These are phyloP conservation scores for Hypoxylon sp. DNA, from an alignment of 2,329 filamentous ascomycete species.

Conservation along the genomic window DNA sequence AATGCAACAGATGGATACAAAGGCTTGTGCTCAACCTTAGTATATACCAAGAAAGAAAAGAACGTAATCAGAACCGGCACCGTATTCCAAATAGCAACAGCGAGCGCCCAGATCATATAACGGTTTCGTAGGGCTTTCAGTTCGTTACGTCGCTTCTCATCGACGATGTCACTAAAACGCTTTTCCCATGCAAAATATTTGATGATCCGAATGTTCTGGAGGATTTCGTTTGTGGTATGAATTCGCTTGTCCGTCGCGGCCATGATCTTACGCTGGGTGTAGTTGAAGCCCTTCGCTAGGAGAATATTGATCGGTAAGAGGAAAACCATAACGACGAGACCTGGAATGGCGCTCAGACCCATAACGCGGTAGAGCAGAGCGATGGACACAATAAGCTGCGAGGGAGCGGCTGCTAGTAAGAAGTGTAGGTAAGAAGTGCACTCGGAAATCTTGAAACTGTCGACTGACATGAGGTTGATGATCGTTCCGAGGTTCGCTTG, in stretches of 20 bases:
- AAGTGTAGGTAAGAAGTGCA: constrained; percentile 96
- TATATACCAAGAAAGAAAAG: constrained; percentile 95
- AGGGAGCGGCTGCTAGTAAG: constrained; percentile 90
- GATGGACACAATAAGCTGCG: constrained; percentile 87
- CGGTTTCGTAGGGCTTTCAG: constrained; percentile 82
- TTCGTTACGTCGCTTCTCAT: constrained; percentile 87
- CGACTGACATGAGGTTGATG: constrained; percentile 99
- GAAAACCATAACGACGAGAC: constrained; percentile 89
- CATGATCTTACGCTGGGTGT: constrained; percentile 91
- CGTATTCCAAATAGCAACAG: constrained; percentile 96
- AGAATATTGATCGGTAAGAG: constrained; percentile 91
- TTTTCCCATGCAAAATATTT: constrained; percentile 99
- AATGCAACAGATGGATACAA: constrained; percentile 94
- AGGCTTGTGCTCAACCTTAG: constrained; percentile 87
- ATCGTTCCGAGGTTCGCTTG: constrained; percentile 97
- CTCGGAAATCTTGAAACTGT: constrained; percentile 98
- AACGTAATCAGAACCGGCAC: constrained; percentile 96
- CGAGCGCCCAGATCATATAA: constrained; percentile 91
- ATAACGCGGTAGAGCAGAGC: constrained; percentile 89
- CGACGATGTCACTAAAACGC: constrained; percentile 86
- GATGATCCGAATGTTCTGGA: constrained; percentile 98
- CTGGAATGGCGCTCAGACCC: constrained; percentile 92
- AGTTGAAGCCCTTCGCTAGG: constrained; percentile 87
- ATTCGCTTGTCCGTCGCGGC: constrained; percentile 95
- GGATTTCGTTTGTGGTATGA: constrained; percentile 94